These are phyloP conservation scores for Thyridium curvatum DNA, from an alignment of 2,329 filamentous ascomycete genomes.

Conservation along the genomic window DNA sequence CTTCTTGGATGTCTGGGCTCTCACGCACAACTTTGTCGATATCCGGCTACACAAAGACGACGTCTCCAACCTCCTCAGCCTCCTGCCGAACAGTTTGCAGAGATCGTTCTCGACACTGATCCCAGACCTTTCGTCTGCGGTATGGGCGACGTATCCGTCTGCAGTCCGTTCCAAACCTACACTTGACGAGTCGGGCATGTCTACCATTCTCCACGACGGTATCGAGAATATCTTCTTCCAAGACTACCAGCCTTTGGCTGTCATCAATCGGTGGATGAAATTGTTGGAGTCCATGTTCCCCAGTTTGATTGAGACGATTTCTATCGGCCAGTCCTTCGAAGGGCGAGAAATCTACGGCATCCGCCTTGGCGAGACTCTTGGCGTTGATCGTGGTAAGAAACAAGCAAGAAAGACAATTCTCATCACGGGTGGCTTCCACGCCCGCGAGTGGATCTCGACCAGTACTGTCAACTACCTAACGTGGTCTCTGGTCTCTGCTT, in stretches of 20 bases:
- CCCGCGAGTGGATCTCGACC: slow-evolving; percentile 92
- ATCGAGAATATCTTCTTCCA: slow-evolving; percentile 80
- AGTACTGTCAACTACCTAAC: slow-evolving; percentile 88
- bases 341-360: slow-evolving; percentile 81
- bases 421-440: slow-evolving; percentile 81
- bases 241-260: slow-evolving; percentile 83
- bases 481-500: slow-evolving; percentile 79
- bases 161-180: slow-evolving; percentile 4
- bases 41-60: slow-evolving; percentile 72
- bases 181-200: slow-evolving; percentile 18
- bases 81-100: slow-evolving; percentile 70
- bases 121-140: slow-evolving; percentile 69
- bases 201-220: slow-evolving; percentile 24
- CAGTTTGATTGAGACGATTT: slow-evolving; percentile 53
- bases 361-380: slow-evolving; percentile 53
- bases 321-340: slow-evolving; percentile 80
- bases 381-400: slow-evolving; percentile 18
- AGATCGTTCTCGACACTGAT: slow-evolving; percentile 70
- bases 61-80: slow-evolving; percentile 68
- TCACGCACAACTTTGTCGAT: slow-evolving; percentile 75
- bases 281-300: slow-evolving; percentile 87
- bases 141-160: slow-evolving; percentile 69
- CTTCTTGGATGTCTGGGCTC: slow-evolving; percentile 87
- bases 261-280: slow-evolving; percentile 68
- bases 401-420: slow-evolving; percentile 19